Base-by-base conservation (phyloP, 495 filamentous ascomycete species). In the Penicillium herquei region DNA sequence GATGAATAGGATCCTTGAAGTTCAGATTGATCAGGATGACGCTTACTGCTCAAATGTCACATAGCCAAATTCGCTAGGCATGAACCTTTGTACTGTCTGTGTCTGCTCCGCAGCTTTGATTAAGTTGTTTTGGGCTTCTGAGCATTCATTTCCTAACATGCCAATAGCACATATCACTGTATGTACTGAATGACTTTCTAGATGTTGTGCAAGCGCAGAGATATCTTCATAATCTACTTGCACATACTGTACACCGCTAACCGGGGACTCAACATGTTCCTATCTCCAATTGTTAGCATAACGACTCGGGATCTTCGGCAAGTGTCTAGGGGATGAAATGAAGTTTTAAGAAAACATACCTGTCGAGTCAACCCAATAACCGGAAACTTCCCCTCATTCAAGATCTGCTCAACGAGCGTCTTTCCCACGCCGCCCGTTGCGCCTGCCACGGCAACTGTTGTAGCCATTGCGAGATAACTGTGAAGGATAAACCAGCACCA, bases 111-210 rank as follows among this genome's bases (percentile, higher is more conserved):
- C 44, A 49, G 52, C 52, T 41, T 49, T 42, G 45, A 55, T 55
- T 16, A 55, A 55, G 7, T 49, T 41, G 52, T 49, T 7, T 33
- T 55, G 52, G 16, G 52, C 44, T 49, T 55, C 35, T 17, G 52
- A 55, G 21, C 44, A 49, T 12, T 55, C 52, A 32, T 49, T 37
- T 55, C 45, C 52, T 14, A 55, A 39, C 52, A 55, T 55, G 16
- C 52, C 52, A 42, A 55, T 55, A 5, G 52, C 44, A 34, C 52
- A 55, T 7, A 55, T 55, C 12, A 55, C 52, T n/a, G 52, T 55
- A 16, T 55, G 52, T 18, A 55, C 52, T 42, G 37, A 17, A 55
- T 55, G 37, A 17, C 26, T 8, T 21, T 55, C 52, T 46, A 55
- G 30, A 4, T 41, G 26, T 42, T 49, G 35, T 39, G 31, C 52